Conservation (phyloP, 345 rosid genomes). For the Eucalyptus camaldulensis region DNA sequence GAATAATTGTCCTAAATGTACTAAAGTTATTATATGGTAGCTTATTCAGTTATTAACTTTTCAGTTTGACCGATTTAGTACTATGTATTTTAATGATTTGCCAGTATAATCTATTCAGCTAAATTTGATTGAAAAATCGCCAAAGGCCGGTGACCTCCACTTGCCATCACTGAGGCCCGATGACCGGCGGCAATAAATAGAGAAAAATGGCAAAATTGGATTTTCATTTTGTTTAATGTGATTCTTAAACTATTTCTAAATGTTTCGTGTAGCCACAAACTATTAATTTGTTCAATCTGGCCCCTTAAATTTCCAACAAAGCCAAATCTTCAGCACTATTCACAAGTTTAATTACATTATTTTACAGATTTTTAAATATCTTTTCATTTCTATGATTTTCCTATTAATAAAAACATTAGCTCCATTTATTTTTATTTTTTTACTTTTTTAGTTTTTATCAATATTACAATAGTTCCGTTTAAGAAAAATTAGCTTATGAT, state of each 20-base stretch:
- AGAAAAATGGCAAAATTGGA: not conserved
- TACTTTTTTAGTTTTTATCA: too few relatives aligned
- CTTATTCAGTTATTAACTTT: not conserved
- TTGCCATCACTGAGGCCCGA: accelerated
- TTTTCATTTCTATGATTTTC: not conserved
- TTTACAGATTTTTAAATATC: not conserved
- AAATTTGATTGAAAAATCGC: not conserved
- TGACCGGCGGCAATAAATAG: not conserved
- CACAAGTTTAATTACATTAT: not conserved
- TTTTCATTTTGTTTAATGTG: not conserved
- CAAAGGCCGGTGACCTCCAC: not conserved
- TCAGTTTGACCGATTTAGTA: too few relatives aligned
- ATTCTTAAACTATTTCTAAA: too few relatives aligned
- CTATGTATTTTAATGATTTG: too few relatives aligned
- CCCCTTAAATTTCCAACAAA: not conserved
- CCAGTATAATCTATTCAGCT: accelerated
- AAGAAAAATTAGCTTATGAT: not conserved
- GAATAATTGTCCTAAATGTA: not conserved
- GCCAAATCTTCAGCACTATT: not conserved
- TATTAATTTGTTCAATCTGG: too few relatives aligned
- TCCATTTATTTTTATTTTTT: not conserved
- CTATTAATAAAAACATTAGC: too few relatives aligned
- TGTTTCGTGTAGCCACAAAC: not conserved
- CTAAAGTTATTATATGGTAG: too few relatives aligned
- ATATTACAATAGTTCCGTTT: not conserved